Evolutionary conservation across 495 filamentous ascomycete species (phyloP).

Genomic region (Daldinia loculata): DNA sequence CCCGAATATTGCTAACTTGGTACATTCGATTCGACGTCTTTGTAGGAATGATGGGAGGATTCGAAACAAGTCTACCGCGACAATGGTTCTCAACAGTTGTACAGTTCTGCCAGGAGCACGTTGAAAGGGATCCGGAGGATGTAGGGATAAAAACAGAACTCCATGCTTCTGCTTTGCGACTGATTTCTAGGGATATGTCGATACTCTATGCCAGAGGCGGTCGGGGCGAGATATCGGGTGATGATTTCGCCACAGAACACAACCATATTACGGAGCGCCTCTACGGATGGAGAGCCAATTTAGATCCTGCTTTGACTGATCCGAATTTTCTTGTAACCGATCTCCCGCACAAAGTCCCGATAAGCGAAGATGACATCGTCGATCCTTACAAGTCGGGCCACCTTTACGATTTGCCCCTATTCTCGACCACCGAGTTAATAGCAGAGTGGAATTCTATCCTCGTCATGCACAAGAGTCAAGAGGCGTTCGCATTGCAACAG

Average conservation of each 20-base stretch:
- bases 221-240: constrained; percentile 66
- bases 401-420: constrained; percentile 73
- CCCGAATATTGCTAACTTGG: constrained; percentile 80
- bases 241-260: constrained; percentile 72
- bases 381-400: constrained; percentile 73
- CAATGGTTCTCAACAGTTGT: constrained; percentile 81
- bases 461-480: constrained; percentile 82
- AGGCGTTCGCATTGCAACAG: constrained; percentile 52
- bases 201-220: constrained; percentile 77
- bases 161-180: constrained; percentile 69
- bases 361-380: constrained; percentile 71
- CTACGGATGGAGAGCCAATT: constrained; percentile 62
- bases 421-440: constrained; percentile 72
- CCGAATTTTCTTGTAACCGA: constrained; percentile 65
- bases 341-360: constrained; percentile 60
- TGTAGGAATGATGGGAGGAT: constrained; percentile 81
- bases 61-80: constrained; percentile 73
- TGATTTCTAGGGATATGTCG: constrained; percentile 83
- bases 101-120: constrained; percentile 68
- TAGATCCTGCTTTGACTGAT: constrained; percentile 68
- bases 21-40: constrained; percentile 90
- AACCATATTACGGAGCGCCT: constrained; percentile 63
- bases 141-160: constrained; percentile 71
- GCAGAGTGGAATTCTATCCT: constrained; percentile 81
- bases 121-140: constrained; percentile 67